Evolutionary conservation across 176 grass and related monocot species (phyloP).

Genomic region (Bonia amplexicaulis): DNA sequence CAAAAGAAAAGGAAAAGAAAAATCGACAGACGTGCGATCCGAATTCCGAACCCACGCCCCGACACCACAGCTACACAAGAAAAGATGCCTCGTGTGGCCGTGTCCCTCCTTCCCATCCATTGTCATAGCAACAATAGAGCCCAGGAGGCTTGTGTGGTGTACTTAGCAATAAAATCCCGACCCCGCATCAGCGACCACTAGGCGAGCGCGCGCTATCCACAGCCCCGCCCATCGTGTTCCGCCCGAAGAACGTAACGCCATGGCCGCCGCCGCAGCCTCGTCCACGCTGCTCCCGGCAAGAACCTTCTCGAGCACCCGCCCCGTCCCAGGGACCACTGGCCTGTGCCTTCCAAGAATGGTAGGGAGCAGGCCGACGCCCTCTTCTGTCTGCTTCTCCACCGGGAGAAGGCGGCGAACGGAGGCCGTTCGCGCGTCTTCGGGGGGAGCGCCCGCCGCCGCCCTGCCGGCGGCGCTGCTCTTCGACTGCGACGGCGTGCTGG

Average conservation of each 20-base stretch:
- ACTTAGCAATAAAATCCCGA: not conserved
- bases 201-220: slow-evolving; percentile 4
- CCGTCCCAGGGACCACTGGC: not conserved
- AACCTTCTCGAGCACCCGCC: not conserved
- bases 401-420: not conserved
- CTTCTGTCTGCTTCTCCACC: not conserved
- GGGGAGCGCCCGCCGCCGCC: not conserved
- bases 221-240: not conserved
- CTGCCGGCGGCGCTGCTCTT: slow-evolving; percentile 76
- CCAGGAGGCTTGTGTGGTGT: slow-evolving; percentile 14
- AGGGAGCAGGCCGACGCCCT: not conserved
- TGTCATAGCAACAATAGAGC: not conserved
- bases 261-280: not conserved
- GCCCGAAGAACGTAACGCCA: not conserved
- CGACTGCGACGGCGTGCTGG: slow-evolving; percentile 94
- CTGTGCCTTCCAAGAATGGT: not conserved
- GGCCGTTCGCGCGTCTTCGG: not conserved
- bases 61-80: too few species aligned
- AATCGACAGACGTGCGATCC: too few species aligned
- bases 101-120: too few species aligned
- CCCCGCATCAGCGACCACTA: not conserved
- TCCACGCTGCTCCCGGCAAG: slow-evolving; percentile 17
- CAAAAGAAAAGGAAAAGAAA: too few species aligned
- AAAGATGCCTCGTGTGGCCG: too few species aligned
- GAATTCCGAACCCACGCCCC: too few species aligned